Conservation (phyloP, 331 rosid genomes). For the Telfairia occidentalis region DNA sequence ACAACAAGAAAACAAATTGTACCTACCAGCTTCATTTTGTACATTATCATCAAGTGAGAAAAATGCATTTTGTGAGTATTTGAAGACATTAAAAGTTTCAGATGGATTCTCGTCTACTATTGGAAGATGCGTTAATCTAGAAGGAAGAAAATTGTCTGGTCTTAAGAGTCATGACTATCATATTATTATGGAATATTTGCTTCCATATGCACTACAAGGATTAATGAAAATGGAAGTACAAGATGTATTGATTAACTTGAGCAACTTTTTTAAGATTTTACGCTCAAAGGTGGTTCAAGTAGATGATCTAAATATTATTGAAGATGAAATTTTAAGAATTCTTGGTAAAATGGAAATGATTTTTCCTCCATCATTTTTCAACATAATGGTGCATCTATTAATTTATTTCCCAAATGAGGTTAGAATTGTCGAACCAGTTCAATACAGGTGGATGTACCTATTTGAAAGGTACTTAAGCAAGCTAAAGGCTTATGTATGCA, state of each 20-base stretch:
- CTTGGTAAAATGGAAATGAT: not conserved
- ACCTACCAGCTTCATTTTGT: not conserved
- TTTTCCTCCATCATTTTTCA: not conserved
- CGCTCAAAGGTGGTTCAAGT: not conserved
- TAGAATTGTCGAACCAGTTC: not conserved
- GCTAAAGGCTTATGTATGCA: not conserved
- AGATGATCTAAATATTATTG: not conserved
- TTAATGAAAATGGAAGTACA: not conserved
- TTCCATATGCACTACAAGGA: not conserved
- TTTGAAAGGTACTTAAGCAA: not conserved
- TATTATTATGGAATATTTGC: not conserved
- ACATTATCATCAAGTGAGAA: not conserved
- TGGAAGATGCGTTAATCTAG: not conserved
- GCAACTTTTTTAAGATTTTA: not conserved
- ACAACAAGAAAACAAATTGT: not conserved
- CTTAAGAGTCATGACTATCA: not conserved
- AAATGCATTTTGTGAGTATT: not conserved
- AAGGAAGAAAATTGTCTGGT: not conserved
- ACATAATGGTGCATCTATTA: too few species aligned
- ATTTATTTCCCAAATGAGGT: not conserved
- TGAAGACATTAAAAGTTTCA: not conserved
- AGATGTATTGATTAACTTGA: not conserved
- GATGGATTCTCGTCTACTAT: not conserved
- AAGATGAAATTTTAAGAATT: not conserved
- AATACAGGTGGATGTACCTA: not conserved